Conservation (phyloP, 768 basidiomycete genomes). For the Trametes gibbosa region DNA sequence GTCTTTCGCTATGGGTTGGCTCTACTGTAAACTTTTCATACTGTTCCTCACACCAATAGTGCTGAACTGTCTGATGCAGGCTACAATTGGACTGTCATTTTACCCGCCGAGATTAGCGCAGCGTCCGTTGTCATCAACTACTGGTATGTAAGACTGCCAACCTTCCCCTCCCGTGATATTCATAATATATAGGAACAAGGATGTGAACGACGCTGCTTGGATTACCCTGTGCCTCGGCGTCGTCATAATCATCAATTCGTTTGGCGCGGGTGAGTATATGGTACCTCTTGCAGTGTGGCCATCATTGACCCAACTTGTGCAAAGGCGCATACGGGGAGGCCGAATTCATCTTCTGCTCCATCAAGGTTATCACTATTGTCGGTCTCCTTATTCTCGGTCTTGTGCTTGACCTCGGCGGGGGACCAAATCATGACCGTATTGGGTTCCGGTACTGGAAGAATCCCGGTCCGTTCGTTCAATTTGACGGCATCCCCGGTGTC, state of each 20-base stretch:
- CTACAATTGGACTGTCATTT: conserved; percentile 36
- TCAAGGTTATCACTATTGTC: conserved; percentile 50
- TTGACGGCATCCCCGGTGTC: conserved; percentile 36
- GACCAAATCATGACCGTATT: conserved; percentile 49
- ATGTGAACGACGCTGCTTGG: conserved; percentile 46
- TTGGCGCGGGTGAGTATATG: conserved; percentile 36
- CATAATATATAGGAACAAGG: conserved; percentile 10
- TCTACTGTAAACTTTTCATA: conserved; percentile 31
- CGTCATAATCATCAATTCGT: conserved; percentile 44
- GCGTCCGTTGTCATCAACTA: conserved; percentile 49
- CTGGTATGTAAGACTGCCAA: conserved; percentile 31
- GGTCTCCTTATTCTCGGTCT: conserved; percentile 48
- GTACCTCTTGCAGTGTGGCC: background rate
- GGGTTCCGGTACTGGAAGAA: conserved; percentile 50
- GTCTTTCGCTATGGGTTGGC: conserved; percentile 44
- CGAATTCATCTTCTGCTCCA: conserved; percentile 52
- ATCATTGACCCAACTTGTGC: background rate
- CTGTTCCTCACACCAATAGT: too few relatives aligned
- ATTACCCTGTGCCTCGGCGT: conserved; percentile 52
- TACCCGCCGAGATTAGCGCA: conserved; percentile 48
- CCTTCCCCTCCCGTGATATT: background rate
- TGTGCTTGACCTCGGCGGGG: conserved; percentile 57
- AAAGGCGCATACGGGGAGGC: conserved; percentile 44
- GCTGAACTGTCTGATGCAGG: conserved; percentile 10
- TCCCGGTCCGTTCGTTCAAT: conserved; percentile 58